phyloP scores from a whole-genome alignment of 306 rosid genomes.

The Urtica urens region DNA sequence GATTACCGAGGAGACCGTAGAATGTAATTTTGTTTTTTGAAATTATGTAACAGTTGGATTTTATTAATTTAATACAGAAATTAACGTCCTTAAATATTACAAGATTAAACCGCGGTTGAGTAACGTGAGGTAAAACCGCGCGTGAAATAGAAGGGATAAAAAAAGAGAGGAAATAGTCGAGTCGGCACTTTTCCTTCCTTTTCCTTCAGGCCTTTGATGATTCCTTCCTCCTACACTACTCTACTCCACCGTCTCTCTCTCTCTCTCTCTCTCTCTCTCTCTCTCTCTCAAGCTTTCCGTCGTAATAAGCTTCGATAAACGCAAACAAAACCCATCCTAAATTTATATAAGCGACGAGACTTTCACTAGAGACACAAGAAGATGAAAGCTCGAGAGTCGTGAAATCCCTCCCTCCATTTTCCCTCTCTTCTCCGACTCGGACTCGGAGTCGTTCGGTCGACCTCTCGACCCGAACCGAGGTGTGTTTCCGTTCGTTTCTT shows the following conservation, averaged over 20 bases:
- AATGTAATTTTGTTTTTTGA: too few relatives aligned
- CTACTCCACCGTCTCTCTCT: slow-evolving; percentile 10
- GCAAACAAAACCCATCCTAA: slow-evolving; percentile 13
- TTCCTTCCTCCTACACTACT: slow-evolving; percentile 30
- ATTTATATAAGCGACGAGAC: background rate
- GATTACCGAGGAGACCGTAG: too few relatives aligned
- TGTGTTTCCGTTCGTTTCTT: slow-evolving; percentile 1
- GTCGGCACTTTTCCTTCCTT: slow-evolving; percentile 3
- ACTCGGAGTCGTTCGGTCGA: background rate
- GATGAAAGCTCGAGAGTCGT: background rate
- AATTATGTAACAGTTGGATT: too few relatives aligned
- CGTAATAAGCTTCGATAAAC: slow-evolving; percentile 5
- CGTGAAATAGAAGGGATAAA: slow-evolving; percentile 9
- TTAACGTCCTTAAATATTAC: too few relatives aligned
- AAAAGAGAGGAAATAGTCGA: background rate
- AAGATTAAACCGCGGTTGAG: slow-evolving; percentile 3
- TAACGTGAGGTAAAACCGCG: slow-evolving; percentile 11
- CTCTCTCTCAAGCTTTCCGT: slow-evolving; percentile 12
- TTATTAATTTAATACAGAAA: too few relatives aligned
- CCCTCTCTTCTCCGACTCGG: background rate
- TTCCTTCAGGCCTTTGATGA: background rate
- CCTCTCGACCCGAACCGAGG: too few relatives aligned
- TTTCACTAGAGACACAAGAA: too few relatives aligned
- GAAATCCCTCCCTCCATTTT: slow-evolving; percentile 9
- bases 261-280: slow-evolving; percentile 20